Percentiles rank a stretch among this genome's conserved stretches.
phyloP scores from a whole-genome alignment of 1,139 yeast genomes.

The Spencermartinsiella ligniputridi region DNA sequence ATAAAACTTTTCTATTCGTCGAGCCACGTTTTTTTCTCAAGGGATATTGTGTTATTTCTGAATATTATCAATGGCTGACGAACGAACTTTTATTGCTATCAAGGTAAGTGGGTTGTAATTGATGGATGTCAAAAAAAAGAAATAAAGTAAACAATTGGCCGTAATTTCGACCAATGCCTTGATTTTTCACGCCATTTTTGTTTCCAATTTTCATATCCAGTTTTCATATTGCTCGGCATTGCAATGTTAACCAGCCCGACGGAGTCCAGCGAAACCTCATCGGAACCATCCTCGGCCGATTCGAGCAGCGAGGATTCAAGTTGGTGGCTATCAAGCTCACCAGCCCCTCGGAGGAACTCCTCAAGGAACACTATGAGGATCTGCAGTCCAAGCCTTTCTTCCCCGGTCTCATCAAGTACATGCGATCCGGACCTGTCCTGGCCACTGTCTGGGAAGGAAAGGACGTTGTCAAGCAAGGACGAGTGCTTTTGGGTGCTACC shows the following conservation, averaged over 20 bases:
- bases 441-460: constrained; percentile 99
- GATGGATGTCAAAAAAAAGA: not conserved
- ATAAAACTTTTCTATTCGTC: not conserved
- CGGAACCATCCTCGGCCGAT: constrained; percentile 85
- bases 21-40: not conserved
- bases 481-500: constrained; percentile 97
- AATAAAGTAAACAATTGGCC: too few species aligned
- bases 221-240: too few species aligned
- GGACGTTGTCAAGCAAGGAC: constrained; percentile 98
- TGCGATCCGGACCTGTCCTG: constrained; percentile 97
- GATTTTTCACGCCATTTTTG: too few species aligned
- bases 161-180: too few species aligned
- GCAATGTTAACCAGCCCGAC: constrained; percentile 57
- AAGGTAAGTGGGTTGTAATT: constrained; percentile 40
- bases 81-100: constrained; percentile 98
- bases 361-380: constrained; percentile 94
- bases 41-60: not conserved
- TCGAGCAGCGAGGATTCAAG: constrained; percentile 96
- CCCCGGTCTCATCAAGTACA: constrained; percentile 89
- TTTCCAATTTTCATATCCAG: too few species aligned
- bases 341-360: constrained; percentile 78
- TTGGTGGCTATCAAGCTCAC: constrained; percentile 92
- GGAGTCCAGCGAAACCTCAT: constrained; percentile 99
- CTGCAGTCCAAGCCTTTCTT: constrained; percentile 95
- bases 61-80: constrained; percentile 47